Base-by-base conservation (phyloP, 352 stramenopile species). In the Phytophthora europaea region DNA sequence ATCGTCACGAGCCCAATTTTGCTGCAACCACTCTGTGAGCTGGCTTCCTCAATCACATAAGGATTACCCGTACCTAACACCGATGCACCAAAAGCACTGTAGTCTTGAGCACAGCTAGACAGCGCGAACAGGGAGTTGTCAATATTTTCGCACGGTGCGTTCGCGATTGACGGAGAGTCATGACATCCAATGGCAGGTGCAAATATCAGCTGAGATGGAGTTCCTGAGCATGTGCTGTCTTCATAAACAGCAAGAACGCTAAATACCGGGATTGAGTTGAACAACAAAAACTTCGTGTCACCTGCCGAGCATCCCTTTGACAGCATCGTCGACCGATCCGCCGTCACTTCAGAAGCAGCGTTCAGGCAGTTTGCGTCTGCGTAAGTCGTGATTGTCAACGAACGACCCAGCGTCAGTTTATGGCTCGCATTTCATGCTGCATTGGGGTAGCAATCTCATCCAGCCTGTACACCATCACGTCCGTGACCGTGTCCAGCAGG, bases 191-290 rank as follows among this genome's bases (percentile, higher is more conserved):
- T 34, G 28, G 45, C 22, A 18, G 6, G 50, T 12, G 38, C 47
- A 61, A 69, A 62, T 20, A 31, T 55, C 36, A 69, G 28, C 36
- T 62, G 20, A 5, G 38, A 62, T 61, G 61, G 61, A 34, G 36
- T 45, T 22, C 59, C 59, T 18, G 59, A 66, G 13, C 59, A 66
- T 3, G 59, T 36, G 12, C 20, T 66, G 59, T 66, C 59, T 23
- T 57, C 9, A 23, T 66, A 66, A 26, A 66, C 8, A 2, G 47
- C 18, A 15, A 36, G 1, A 5, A 26, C 31, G 18, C 36, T 45
- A 45, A 45, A 45, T 45, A 15, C 16, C 13, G 36, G 13, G 6
- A 7, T 15, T 45, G 36, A 3, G 36, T 45, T 45, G 13, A 18
- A 45, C 15, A 45, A 1, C 12, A 45, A 45, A 6, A 45, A 6